Percentiles rank a stretch among this genome's conserved stretches.
Evolutionary conservation across 2,329 filamentous ascomycete species (phyloP).

Genomic region (Calonectria pauciramosa): DNA sequence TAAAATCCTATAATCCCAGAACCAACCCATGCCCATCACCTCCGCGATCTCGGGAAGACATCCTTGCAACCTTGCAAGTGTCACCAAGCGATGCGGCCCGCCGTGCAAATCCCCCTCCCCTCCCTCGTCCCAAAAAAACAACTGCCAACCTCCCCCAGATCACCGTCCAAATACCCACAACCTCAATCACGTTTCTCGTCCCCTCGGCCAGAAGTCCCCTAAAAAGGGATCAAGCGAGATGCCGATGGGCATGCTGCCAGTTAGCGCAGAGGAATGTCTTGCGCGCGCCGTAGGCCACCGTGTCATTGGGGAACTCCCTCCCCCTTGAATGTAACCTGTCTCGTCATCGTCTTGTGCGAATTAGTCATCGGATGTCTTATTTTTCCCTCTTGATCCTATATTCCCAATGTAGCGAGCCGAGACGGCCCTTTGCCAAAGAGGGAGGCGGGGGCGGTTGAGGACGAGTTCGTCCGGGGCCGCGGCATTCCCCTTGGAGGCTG

Average conservation of each 20-base stretch:
- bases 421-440: not conserved
- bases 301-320: not conserved
- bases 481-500: not conserved
- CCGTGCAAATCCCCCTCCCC: not conserved
- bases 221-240: constrained; percentile 12
- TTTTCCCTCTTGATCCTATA: not conserved
- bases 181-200: not conserved
- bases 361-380: constrained; percentile 5
- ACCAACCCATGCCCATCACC: not conserved
- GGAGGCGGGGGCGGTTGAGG: not conserved
- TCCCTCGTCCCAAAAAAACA: not conserved
- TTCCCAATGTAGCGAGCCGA: not conserved
- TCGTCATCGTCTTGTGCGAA: not conserved
- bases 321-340: not conserved
- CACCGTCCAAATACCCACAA: not conserved
- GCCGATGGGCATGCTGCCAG: constrained; percentile 1
- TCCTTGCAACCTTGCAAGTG: not conserved
- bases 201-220: not conserved
- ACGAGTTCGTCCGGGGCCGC: not conserved
- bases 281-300: not conserved
- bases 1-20: not conserved
- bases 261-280: not conserved
- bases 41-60: constrained; percentile 10
- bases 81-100: not conserved
- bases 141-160: constrained; percentile 2